These are phyloP conservation scores for Fraxinus platypoda DNA, from an alignment of 305 asterid genomes.

Conservation along the genomic window DNA sequence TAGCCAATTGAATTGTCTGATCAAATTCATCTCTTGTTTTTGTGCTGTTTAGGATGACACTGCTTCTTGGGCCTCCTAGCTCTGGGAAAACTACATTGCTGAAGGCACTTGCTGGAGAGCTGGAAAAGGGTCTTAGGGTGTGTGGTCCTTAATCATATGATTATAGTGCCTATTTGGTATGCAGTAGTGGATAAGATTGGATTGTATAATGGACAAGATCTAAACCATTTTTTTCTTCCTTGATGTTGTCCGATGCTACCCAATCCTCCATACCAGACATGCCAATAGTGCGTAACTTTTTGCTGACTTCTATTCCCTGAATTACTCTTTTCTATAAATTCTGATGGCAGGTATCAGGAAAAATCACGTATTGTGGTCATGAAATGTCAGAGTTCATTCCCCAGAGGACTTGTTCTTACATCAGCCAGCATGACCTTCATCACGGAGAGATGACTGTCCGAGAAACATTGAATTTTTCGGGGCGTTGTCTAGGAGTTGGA, in stretches of 20 bases:
- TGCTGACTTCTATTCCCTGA: not conserved
- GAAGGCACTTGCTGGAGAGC: constrained; percentile 77
- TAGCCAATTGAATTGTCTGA: constrained; percentile 5
- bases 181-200: not conserved
- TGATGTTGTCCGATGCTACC: not conserved
- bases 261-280: not conserved
- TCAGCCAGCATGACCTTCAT: constrained; percentile 51
- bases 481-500: constrained; percentile 49
- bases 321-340: not conserved
- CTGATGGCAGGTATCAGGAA: constrained; percentile 54
- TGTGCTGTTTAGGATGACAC: constrained; percentile 61
- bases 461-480: constrained; percentile 44
- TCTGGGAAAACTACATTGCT: constrained; percentile 82
- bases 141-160: constrained; percentile 23
- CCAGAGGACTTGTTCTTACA: constrained; percentile 82
- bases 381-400: constrained; percentile 44
- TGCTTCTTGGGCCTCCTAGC: constrained; percentile 98
- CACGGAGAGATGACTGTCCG: constrained; percentile 46
- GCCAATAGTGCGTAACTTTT: not conserved
- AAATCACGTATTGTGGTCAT: constrained; percentile 43
- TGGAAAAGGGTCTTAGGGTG: constrained; percentile 72
- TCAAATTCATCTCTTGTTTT: not conserved
- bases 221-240: not conserved
- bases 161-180: not conserved
- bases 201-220: not conserved